Evolutionary conservation across 1,139 yeast species (phyloP), one percentile per base, ranked within the genome.

Genomic region (Geotrichum fermentans): DNA sequence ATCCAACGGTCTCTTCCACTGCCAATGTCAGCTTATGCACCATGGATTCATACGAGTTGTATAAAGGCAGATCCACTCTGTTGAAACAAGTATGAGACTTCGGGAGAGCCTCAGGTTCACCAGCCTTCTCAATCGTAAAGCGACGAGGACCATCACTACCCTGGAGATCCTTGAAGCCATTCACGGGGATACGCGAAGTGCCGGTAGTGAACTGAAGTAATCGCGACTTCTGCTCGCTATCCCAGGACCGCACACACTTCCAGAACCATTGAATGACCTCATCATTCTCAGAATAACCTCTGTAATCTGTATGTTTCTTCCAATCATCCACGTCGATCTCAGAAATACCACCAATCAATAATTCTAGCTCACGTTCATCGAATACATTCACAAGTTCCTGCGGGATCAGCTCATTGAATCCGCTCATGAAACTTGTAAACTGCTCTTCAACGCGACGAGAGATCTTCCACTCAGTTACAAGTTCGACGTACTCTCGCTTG

Each of bases 121-220:
- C 98, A 5, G 97, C 97, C 69, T 89, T 90, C 69, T 94, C 98
- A 67, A 92, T 90, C 6, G 98, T 92, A 67, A 94, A 94, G 64
- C 97, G 80, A 74, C 98, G 85, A 48, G 98, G 98, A 52, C 98
- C 98, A 71, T 92, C 98, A 18, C 96, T 85, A 56, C 98, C 99
- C 71, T 92, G 98, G 60, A 92, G 75, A 70, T 92, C 99, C 69
- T 92, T 92, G 74, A 92, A 92, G 37, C 99, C 99, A 69, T 92
- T 92, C 57, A 92, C 98, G 2, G 99, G 99, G 52, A 94, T 90
- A 73, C 99, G 85, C 21, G 97, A 88, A 1, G 98, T 92, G 74
- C 99, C 99, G 0, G 99, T 92, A 17, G 97, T 90, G 65, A 92
- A 92, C 70, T 94, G 98, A 61, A 92, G 74, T 63, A 92, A 74